These are phyloP conservation scores for Candolleomyces aberdarensis DNA, from an alignment of 768 basidiomycete species.

Conservation along the genomic window DNA sequence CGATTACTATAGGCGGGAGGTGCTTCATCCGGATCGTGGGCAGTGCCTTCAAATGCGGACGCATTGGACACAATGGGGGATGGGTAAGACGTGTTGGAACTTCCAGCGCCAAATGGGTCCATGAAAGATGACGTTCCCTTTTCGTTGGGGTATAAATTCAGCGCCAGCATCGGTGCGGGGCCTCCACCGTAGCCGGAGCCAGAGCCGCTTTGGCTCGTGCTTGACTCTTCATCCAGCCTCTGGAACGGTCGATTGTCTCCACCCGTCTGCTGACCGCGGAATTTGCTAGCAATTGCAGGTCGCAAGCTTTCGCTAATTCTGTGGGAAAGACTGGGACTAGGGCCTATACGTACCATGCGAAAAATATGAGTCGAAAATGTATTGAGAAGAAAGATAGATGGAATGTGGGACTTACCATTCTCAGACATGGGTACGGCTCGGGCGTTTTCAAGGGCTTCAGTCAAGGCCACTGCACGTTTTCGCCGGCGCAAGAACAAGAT, in stretches of 20 bases:
- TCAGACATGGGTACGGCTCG: neutral
- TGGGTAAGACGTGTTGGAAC: too few relatives aligned
- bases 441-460: neutral
- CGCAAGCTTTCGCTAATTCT: neutral
- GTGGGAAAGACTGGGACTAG: neutral
- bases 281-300: neutral
- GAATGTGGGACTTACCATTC: neutral
- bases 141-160: too few relatives aligned
- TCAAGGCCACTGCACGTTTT: neutral
- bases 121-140: too few relatives aligned
- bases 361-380: neutral
- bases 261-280: slow-evolving; percentile 6
- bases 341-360: neutral
- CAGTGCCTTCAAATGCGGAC: too few relatives aligned
- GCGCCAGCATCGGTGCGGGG: too few relatives aligned
- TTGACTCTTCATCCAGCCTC: neutral
- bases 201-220: neutral
- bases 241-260: neutral
- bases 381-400: neutral
- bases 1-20: too few relatives aligned
- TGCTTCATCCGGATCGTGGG: too few relatives aligned
- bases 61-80: too few relatives aligned
- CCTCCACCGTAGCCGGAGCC: too few relatives aligned
- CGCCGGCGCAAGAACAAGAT: neutral
- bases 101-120: too few relatives aligned